Evolutionary conservation across 345 rosid species (phyloP).

Genomic region (Nasturtium officinale): DNA sequence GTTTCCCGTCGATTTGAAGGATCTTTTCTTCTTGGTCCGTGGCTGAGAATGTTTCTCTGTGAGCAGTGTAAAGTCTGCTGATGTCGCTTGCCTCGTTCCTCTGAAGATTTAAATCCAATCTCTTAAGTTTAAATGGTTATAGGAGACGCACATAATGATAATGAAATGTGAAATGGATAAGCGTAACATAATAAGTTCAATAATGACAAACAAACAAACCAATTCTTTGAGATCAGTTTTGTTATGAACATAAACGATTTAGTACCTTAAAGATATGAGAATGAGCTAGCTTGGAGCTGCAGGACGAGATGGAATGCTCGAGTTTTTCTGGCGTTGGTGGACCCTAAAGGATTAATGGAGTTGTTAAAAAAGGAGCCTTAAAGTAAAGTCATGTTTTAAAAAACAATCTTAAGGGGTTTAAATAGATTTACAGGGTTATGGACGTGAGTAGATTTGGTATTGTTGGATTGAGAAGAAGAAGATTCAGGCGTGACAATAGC

Average conservation of each 20-base stretch:
- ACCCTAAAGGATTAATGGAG: slow-evolving; percentile 50
- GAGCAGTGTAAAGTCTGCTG: slow-evolving; percentile 31
- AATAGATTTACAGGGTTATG: slow-evolving; percentile 59
- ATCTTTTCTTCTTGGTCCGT: slow-evolving; percentile 64
- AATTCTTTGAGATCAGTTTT: not conserved
- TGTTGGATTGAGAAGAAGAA: slow-evolving; percentile 66
- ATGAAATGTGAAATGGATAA: not conserved
- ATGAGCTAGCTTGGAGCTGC: slow-evolving; percentile 55
- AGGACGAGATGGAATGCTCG: slow-evolving; percentile 55
- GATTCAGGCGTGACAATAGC: slow-evolving; percentile 43
- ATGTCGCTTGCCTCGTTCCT: slow-evolving; percentile 54
- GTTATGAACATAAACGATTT: not conserved
- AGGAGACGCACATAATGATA: not conserved
- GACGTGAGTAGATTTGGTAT: slow-evolving; percentile 67
- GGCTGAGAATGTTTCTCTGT: slow-evolving; percentile 48
- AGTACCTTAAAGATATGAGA: slow-evolving; percentile 64
- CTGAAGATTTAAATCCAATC: slow-evolving; percentile 44
- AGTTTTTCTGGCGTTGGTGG: slow-evolving; percentile 86
- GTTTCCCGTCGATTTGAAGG: slow-evolving; percentile 73
- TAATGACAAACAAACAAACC: not conserved
- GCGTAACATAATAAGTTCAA: not conserved
- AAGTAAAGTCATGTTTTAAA: not conserved
- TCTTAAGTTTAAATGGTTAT: not conserved
- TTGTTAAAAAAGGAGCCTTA: not conserved
- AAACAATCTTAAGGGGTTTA: not conserved